Base-by-base conservation (phyloP, 345 rosid species). In the Moricandia moricandioides region DNA sequence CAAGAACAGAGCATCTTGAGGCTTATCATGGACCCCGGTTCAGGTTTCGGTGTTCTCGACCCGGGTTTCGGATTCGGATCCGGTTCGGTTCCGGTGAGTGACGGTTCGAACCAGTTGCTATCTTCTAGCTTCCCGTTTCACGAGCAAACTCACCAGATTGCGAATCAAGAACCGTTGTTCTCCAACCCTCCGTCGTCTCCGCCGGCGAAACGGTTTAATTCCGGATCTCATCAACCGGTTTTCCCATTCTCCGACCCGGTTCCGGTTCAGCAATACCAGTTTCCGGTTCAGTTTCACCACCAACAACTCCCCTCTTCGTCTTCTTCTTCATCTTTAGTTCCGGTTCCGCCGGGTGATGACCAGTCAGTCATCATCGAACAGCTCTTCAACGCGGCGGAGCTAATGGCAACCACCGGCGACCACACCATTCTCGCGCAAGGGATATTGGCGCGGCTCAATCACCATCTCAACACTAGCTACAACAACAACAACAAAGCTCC, bases 371-470 rank as follows among this genome's bases (percentile, higher is more conserved):
- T 86, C 31, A 88, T 40, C 61, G 65, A 86, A 79, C 91, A 88
- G 77, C 74, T 93, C 56, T 88, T 86, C 80, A 85, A 86, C 77
- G 90, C 90, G 62, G 85, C 90, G 80, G 96, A 91, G 88, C 87
- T 93, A 84, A 86, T 88, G 82, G 88, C 82, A 81, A 83, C 87
- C 29, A 18, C 43, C 75, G 85, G 87, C 73, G 77, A 63, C 52
- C 57, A 87, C 77, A 82, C 74, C 82, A 71, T 80, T 74, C 89
- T 82, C 93, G 99, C 97, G 90, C 98, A 90, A 85, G 97, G 82
- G 97, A 95, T 95, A 95, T 95, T 95, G 99, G 99, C 99, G 97
- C 99, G 99, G 98, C 99, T 95, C 97, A 95, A 95, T 95, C 99
- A 95, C 81, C 54, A 60, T 17, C 77, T 78, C 40, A 59, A 18